Evolutionary conservation across 2,329 filamentous ascomycete genomes (phyloP).

Genomic region (Epichloe coenophiala): DNA sequence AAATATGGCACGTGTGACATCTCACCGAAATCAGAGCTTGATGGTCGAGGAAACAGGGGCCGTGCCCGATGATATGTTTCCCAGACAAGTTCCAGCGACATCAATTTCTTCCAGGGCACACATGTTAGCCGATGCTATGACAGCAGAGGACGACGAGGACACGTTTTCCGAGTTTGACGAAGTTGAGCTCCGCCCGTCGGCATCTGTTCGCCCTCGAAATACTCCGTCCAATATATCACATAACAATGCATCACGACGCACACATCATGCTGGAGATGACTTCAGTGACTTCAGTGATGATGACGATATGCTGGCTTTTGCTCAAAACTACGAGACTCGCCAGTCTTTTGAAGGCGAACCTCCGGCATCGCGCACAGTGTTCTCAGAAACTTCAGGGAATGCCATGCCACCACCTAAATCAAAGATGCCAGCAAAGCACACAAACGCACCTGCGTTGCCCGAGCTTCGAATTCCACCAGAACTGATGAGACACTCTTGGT

Average conservation of each 20-base stretch:
- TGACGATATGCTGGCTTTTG: slow-evolving; percentile 38
- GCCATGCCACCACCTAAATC: slow-evolving; percentile 18
- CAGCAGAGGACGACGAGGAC: slow-evolving; percentile 12
- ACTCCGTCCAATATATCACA: not conserved
- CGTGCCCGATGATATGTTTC: slow-evolving; percentile 12
- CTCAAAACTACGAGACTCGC: slow-evolving; percentile 33
- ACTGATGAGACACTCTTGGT: slow-evolving; percentile 65
- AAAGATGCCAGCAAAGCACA: slow-evolving; percentile 19
- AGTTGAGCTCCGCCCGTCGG: slow-evolving; percentile 8
- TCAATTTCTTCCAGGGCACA: slow-evolving; percentile 2
- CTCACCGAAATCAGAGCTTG: slow-evolving; percentile 9
- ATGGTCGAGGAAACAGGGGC: slow-evolving; percentile 14
- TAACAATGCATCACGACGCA: not conserved
- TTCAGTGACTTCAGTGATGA: slow-evolving; percentile 38
- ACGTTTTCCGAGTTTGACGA: slow-evolving; percentile 19
- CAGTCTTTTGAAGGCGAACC: slow-evolving; percentile 17
- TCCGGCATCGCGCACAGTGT: slow-evolving; percentile 20
- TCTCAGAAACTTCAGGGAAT: slow-evolving; percentile 38
- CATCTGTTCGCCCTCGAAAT: not conserved
- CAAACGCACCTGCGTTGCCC: slow-evolving; percentile 11
- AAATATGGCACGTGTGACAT: slow-evolving; percentile 7
- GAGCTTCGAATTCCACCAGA: slow-evolving; percentile 31
- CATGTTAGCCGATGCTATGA: not conserved
- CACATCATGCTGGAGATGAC: slow-evolving; percentile 16
- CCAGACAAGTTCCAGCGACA: slow-evolving; percentile 9